These are phyloP conservation scores for Xylariaceae sp. DNA, from an alignment of 2,329 filamentous ascomycete genomes.

Conservation along the genomic window DNA sequence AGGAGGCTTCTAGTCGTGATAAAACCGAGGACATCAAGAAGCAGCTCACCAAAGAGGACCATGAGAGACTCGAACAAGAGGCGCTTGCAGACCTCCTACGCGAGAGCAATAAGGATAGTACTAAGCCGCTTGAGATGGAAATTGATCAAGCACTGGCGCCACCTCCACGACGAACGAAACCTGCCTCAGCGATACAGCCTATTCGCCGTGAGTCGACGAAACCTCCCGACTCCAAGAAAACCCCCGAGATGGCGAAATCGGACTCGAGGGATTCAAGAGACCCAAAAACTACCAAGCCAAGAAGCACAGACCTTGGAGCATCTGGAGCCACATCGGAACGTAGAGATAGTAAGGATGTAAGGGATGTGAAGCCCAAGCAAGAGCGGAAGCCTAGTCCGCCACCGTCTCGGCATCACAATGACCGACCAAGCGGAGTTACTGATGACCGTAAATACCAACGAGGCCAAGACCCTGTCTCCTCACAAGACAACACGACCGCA, in stretches of 20 bases:
- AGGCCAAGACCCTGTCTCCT: conserved; percentile 26
- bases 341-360: conserved; percentile 20
- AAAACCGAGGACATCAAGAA: conserved; percentile 45
- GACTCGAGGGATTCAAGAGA: conserved; percentile 31
- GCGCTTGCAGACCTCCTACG: conserved; percentile 53
- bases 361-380: conserved; percentile 21
- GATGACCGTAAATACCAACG: conserved; percentile 28
- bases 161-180: conserved; percentile 46
- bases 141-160: conserved; percentile 51
- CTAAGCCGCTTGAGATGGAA: conserved; percentile 50
- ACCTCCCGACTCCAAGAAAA: conserved; percentile 37
- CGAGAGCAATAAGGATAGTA: conserved; percentile 48
- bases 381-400: conserved; percentile 24
- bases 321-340: conserved; percentile 18
- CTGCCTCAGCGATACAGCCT: conserved; percentile 55
- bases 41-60: conserved; percentile 53
- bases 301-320: conserved; percentile 18
- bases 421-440: conserved; percentile 22
- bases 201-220: conserved; percentile 45
- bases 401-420: conserved; percentile 23
- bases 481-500: conserved; percentile 26
- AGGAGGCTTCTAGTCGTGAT: conserved; percentile 33
- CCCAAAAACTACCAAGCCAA: conserved; percentile 16
- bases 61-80: conserved; percentile 52
- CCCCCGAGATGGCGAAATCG: conserved; percentile 25